These are phyloP conservation scores for Saccharomyces jurei DNA, from an alignment of 805 yeast genomes.

Conservation along the genomic window DNA sequence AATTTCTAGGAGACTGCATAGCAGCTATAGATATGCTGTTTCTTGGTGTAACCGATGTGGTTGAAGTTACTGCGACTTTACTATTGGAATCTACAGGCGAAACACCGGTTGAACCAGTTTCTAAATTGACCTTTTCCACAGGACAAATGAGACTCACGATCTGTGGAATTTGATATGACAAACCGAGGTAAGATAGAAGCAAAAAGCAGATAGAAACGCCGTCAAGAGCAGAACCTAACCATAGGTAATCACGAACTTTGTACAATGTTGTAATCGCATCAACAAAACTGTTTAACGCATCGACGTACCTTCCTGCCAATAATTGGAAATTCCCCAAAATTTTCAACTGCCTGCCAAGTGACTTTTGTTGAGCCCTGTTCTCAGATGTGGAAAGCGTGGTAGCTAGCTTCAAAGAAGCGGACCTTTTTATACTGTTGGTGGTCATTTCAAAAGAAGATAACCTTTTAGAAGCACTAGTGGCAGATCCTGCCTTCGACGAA, in stretches of 20 bases:
- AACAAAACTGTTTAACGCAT: slow-evolving; percentile 65
- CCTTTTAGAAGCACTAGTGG: slow-evolving; percentile 10
- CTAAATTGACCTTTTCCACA: slow-evolving; percentile 13
- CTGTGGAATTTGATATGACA: slow-evolving; percentile 24
- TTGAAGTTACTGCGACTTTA: neutral
- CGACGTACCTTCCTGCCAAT: slow-evolving; percentile 68
- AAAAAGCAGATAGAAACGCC: slow-evolving; percentile 62
- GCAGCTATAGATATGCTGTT: slow-evolving; percentile 28
- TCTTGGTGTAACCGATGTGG: slow-evolving; percentile 12
- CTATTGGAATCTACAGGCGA: slow-evolving; percentile 1
- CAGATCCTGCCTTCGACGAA: slow-evolving; percentile 1
- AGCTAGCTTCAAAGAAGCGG: slow-evolving; percentile 29
- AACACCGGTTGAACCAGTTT: slow-evolving; percentile 2
- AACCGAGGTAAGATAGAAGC: slow-evolving; percentile 46
- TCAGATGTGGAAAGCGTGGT: slow-evolving; percentile 28
- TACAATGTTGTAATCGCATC: slow-evolving; percentile 59
- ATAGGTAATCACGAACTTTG: slow-evolving; percentile 62
- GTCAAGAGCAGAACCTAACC: slow-evolving; percentile 87
- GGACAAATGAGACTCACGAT: slow-evolving; percentile 32
- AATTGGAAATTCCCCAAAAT: slow-evolving; percentile 68
- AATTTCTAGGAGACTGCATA: slow-evolving; percentile 41
- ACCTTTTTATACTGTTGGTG: slow-evolving; percentile 32
- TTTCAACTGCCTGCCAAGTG: slow-evolving; percentile 66
- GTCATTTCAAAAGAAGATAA: slow-evolving; percentile 23
- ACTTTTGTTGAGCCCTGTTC: slow-evolving; percentile 37